A percentile compares a stretch with the other conserved stretches of the same genome.
Conservation (phyloP, 495 filamentous ascomycete genomes). For the Articulospora tetracladia region DNA sequence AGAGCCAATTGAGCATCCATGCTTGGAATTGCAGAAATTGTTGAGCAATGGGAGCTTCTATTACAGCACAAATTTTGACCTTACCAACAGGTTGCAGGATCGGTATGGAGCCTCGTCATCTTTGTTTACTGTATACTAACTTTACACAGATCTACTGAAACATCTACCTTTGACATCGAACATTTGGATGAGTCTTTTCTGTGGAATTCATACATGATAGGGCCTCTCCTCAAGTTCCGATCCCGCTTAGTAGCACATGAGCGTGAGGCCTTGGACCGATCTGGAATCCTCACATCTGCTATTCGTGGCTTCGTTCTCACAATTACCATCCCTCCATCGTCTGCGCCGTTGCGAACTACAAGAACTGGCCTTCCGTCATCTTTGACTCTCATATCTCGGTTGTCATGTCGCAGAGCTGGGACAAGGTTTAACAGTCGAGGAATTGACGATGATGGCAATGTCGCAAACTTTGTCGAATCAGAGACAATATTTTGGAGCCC, state of each 20-base stretch:
- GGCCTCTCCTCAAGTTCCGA: constrained; percentile 83
- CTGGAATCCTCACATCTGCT: constrained; percentile 85
- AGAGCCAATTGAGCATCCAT: constrained; percentile 80
- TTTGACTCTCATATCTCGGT: constrained; percentile 83
- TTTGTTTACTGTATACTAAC: background rate
- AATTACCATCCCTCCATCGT: constrained; percentile 66
- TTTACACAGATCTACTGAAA: constrained; percentile 42
- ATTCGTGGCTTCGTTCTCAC: constrained; percentile 90
- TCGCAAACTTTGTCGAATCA: constrained; percentile 82
- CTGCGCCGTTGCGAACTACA: constrained; percentile 46
- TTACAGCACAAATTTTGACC: constrained; percentile 94
- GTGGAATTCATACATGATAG: constrained; percentile 98
- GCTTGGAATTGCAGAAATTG: constrained; percentile 82
- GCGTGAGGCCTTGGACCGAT: constrained; percentile 70
- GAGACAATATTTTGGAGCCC: constrained; percentile 72
- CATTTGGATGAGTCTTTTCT: constrained; percentile 85
- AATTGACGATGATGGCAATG: constrained; percentile 96
- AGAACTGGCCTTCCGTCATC: constrained; percentile 72
- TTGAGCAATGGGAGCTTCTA: constrained; percentile 95
- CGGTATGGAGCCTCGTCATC: constrained; percentile 51
- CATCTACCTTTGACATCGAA: constrained; percentile 69
- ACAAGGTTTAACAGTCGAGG: constrained; percentile 95
- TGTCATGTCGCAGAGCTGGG: constrained; percentile 88
- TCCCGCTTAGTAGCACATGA: constrained; percentile 71
- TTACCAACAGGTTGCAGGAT: constrained; percentile 90